Conservation (phyloP, 2,329 filamentous ascomycete species). For the Diaporthe ampelina region DNA sequence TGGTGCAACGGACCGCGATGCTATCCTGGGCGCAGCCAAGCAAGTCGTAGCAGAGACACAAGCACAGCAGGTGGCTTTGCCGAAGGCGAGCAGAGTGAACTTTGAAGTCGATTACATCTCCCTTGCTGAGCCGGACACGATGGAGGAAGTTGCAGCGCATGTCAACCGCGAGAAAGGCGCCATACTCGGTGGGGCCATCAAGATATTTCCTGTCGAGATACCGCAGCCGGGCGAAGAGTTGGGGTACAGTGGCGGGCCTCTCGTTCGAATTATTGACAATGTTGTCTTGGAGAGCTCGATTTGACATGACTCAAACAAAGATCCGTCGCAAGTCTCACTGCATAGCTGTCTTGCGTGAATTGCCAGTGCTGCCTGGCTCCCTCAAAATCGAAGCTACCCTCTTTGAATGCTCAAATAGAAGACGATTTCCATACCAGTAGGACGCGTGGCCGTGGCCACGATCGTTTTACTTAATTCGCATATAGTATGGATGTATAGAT, state of each 20-base stretch:
- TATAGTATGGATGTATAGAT: neutral
- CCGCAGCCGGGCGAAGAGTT: slow-evolving; percentile 79
- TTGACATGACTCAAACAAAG: slow-evolving; percentile 1
- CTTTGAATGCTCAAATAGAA: neutral
- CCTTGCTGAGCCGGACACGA: slow-evolving; percentile 84
- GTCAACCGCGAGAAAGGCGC: slow-evolving; percentile 81
- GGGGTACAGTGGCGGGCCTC: slow-evolving; percentile 79
- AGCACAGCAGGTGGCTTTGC: slow-evolving; percentile 73
- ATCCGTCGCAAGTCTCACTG: neutral
- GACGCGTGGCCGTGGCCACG: neutral
- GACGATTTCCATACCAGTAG: neutral
- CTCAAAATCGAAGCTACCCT: neutral
- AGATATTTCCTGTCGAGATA: slow-evolving; percentile 86
- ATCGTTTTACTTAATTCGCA: neutral
- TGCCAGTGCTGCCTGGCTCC: neutral
- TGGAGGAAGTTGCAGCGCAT: slow-evolving; percentile 78
- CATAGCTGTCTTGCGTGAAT: neutral
- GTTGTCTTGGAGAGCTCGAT: slow-evolving; percentile 71
- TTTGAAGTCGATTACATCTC: slow-evolving; percentile 95
- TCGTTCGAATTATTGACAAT: slow-evolving; percentile 94
- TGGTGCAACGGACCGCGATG: slow-evolving; percentile 68
- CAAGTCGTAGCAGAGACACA: slow-evolving; percentile 68
- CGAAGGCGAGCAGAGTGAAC: slow-evolving; percentile 71
- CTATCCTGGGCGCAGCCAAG: slow-evolving; percentile 79
- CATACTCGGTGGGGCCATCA: slow-evolving; percentile 90